Percentiles rank a stretch among this genome's conserved stretches.
These are phyloP conservation scores for Verticillium nubilum DNA, from an alignment of 2,329 filamentous ascomycete genomes.

Conservation along the genomic window DNA sequence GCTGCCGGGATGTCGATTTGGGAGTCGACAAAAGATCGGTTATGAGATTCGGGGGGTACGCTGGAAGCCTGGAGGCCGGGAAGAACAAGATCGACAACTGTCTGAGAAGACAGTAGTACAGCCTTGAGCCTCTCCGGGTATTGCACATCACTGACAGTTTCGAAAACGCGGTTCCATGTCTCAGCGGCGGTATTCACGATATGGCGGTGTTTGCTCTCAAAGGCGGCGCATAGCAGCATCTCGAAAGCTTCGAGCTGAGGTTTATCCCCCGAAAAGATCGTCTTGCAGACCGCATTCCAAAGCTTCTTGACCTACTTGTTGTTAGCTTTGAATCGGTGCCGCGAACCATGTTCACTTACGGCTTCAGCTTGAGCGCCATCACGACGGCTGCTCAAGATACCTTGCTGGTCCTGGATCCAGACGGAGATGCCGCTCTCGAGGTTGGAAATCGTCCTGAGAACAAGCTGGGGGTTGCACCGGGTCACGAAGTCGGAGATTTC, in stretches of 20 bases:
- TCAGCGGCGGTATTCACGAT: conserved; percentile 46
- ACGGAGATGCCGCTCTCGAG: conserved; percentile 55
- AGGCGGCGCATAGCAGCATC: conserved; percentile 47
- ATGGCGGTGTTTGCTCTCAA: conserved; percentile 49
- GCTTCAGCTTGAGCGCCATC: conserved; percentile 32
- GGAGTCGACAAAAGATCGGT: conserved; percentile 39
- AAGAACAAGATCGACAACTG: conserved; percentile 41
- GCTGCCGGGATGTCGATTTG: conserved; percentile 35
- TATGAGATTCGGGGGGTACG: conserved; percentile 31
- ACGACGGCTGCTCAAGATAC: conserved; percentile 33
- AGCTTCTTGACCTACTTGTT: conserved; percentile 35
- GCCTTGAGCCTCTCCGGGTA: conserved; percentile 62
- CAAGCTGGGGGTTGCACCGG: conserved; percentile 42
- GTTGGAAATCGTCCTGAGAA: conserved; percentile 49
- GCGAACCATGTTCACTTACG: conserved; percentile 31
- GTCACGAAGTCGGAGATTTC: conserved; percentile 48
- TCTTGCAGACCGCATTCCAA: conserved; percentile 43
- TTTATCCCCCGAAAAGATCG: conserved; percentile 28
- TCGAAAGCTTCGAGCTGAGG: conserved; percentile 49
- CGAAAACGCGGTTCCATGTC: conserved; percentile 68
- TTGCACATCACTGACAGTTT: conserved; percentile 48
- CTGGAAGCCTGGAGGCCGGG: conserved; percentile 35
- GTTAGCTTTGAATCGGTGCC: neutral
- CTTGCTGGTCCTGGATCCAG: conserved; percentile 59
- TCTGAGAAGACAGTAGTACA: conserved; percentile 55